A percentile compares a stretch with the other conserved stretches of the same genome.
phyloP scores from a whole-genome alignment of 768 basidiomycete genomes.

The Gautieria morchelliformis region DNA sequence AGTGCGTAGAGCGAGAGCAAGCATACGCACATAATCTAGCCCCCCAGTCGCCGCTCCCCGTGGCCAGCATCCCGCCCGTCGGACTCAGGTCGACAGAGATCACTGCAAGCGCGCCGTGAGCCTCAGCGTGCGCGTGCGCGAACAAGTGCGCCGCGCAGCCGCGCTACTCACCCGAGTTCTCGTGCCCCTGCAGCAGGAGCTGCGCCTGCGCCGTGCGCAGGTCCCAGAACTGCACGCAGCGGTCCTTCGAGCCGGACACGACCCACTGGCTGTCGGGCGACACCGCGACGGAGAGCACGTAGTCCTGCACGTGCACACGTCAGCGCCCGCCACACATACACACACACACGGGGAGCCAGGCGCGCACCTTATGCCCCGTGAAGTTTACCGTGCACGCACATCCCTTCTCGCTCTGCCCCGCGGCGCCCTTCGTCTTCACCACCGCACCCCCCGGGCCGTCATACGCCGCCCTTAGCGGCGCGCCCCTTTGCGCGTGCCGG shows the following conservation, averaged over 20 bases:
- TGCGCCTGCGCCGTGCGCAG: slow-evolving; percentile 71
- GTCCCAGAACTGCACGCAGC: slow-evolving; percentile 93
- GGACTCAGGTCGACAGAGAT: slow-evolving; percentile 66
- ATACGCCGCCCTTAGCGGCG: no score
- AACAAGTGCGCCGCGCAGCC: background rate
- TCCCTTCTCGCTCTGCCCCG: slow-evolving; percentile 39
- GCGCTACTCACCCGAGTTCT: slow-evolving; percentile 30
- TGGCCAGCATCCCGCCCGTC: slow-evolving; percentile 51
- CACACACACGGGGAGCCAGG: background rate
- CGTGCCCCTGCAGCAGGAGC: slow-evolving; percentile 82
- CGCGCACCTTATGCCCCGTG: slow-evolving; percentile 71
- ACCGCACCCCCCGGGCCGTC: no score
- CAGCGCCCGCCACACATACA: background rate
- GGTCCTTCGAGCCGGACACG: slow-evolving; percentile 92
- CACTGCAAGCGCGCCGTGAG: slow-evolving; percentile 26
- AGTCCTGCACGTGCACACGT: slow-evolving; percentile 36
- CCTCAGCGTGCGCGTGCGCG: background rate
- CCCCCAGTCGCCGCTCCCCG: slow-evolving; percentile 63
- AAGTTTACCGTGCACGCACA: slow-evolving; percentile 72
- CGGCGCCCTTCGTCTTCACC: slow-evolving; percentile 21
- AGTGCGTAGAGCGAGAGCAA: background rate
- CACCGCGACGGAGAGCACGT: slow-evolving; percentile 66
- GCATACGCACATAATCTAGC: slow-evolving; percentile 52
- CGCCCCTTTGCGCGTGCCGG: no score
- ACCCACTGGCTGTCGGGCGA: slow-evolving; percentile 92